A percentile compares a stretch with the other conserved stretches of the same genome.
Conservation (phyloP, 2,329 filamentous ascomycete species). For the Aspergillus glaucus region DNA sequence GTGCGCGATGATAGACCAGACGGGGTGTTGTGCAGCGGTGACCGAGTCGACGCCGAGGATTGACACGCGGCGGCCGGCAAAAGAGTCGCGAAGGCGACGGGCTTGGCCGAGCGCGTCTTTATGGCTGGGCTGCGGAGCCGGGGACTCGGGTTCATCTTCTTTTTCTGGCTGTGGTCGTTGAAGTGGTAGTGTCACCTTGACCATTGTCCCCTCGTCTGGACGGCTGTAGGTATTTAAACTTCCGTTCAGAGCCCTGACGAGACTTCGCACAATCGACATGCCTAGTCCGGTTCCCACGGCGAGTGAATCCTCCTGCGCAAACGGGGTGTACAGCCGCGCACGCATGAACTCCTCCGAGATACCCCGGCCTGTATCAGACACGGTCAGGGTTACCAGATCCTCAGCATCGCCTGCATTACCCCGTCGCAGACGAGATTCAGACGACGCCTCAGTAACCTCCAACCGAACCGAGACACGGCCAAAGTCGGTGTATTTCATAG, state of each 20-base stretch:
- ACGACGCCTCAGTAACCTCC: slow-evolving; percentile 21
- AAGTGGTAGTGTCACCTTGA: slow-evolving; percentile 45
- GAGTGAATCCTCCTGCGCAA: slow-evolving; percentile 55
- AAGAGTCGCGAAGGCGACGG: slow-evolving; percentile 19
- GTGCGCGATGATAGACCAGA: slow-evolving; percentile 22
- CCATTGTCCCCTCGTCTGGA: slow-evolving; percentile 50
- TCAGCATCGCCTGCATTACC: slow-evolving; percentile 22
- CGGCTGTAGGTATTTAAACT: slow-evolving; percentile 53
- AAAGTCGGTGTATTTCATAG: slow-evolving; percentile 54
- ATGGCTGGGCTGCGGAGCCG: slow-evolving; percentile 8
- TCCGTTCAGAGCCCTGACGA: slow-evolving; percentile 56
- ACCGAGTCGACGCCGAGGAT: slow-evolving; percentile 23
- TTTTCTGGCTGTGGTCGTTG: slow-evolving; percentile 16
- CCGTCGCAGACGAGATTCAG: slow-evolving; percentile 23
- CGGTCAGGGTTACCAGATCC: slow-evolving; percentile 37
- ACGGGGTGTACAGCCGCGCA: slow-evolving; percentile 53
- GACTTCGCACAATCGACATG: slow-evolving; percentile 56
- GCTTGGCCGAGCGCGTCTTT: slow-evolving; percentile 19
- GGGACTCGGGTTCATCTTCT: slow-evolving; percentile 13
- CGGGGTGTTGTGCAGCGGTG: slow-evolving; percentile 10
- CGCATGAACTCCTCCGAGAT: slow-evolving; percentile 59
- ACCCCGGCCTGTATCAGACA: slow-evolving; percentile 60
- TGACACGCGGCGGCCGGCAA: slow-evolving; percentile 20
- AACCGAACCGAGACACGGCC: slow-evolving; percentile 47
- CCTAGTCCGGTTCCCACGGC: slow-evolving; percentile 49